These are phyloP conservation scores for Rhizoctonia solani DNA, from an alignment of 1,284 basidiomycete genomes.

Conservation along the genomic window DNA sequence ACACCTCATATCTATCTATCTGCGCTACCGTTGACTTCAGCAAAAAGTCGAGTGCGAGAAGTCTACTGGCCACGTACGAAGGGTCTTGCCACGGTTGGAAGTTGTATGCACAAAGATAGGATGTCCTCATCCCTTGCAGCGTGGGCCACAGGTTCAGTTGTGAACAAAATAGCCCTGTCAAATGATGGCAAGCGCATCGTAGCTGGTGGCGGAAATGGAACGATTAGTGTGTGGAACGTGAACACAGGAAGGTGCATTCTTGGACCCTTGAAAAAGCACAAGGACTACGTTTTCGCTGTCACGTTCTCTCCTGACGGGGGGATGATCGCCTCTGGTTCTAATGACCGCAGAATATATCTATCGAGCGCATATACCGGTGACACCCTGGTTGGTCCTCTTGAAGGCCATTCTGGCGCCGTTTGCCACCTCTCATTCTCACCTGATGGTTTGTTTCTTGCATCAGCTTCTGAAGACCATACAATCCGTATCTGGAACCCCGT, in stretches of 20 bases:
- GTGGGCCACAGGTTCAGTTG: background rate
- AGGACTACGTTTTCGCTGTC: background rate
- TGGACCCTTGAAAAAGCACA: background rate
- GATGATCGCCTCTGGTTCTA: background rate
- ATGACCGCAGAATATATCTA: background rate
- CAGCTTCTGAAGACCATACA: slow-evolving; percentile 34
- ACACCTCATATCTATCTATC: slow-evolving; percentile 17
- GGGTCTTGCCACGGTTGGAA: background rate
- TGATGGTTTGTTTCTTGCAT: slow-evolving; percentile 26
- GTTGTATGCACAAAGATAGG: background rate
- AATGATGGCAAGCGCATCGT: slow-evolving; percentile 30
- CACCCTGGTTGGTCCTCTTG: background rate
- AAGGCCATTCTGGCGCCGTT: background rate
- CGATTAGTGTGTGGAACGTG: slow-evolving; percentile 35
- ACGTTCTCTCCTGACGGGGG: slow-evolving; percentile 23
- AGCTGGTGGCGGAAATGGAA: slow-evolving; percentile 11
- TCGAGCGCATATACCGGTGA: slow-evolving; percentile 6
- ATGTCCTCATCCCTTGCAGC: background rate
- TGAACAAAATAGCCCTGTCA: slow-evolving; percentile 21
- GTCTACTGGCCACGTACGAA: background rate
- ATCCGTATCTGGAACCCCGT: slow-evolving; percentile 34
- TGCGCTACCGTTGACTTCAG: background rate
- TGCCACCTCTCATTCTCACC: slow-evolving; percentile 28
- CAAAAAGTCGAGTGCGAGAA: background rate
- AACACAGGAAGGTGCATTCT: background rate